phyloP scores from a whole-genome alignment of 2,329 filamentous ascomycete species.

The Gyromitra esculenta region DNA sequence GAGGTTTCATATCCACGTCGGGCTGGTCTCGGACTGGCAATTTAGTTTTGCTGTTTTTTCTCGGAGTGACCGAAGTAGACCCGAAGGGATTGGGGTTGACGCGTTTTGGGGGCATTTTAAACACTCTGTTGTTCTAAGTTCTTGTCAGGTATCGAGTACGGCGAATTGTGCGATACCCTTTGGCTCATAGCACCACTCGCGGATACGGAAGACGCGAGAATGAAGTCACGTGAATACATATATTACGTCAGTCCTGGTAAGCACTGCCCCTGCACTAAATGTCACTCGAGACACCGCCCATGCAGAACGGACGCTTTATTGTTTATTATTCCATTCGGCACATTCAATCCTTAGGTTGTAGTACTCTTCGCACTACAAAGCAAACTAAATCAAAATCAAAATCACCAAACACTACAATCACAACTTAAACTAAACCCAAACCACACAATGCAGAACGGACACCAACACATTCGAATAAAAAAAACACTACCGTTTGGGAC shows the following conservation, averaged over 20 bases:
- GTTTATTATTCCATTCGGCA: neutral
- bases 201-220: conserved; percentile 2
- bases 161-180: neutral
- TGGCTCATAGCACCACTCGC: neutral
- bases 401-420: too few relatives aligned
- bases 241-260: conserved; percentile 1
- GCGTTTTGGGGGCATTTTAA: conserved; percentile 11
- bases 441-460: too few relatives aligned
- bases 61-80: neutral
- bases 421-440: too few relatives aligned
- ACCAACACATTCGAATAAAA: neutral
- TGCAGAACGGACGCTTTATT: neutral
- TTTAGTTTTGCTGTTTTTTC: conserved; percentile 1
- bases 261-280: neutral
- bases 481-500: neutral
- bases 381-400: too few relatives aligned
- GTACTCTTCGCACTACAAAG: too few relatives aligned
- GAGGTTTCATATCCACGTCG: conserved; percentile 6
- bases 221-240: conserved; percentile 2
- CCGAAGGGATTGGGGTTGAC: neutral
- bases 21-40: neutral
- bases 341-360: too few relatives aligned
- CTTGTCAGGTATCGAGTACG: neutral
- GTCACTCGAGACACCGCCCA: conserved; percentile 15
- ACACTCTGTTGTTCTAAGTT: neutral